Conservation (phyloP, 306 rosid species). For the Benincasa hispida region DNA sequence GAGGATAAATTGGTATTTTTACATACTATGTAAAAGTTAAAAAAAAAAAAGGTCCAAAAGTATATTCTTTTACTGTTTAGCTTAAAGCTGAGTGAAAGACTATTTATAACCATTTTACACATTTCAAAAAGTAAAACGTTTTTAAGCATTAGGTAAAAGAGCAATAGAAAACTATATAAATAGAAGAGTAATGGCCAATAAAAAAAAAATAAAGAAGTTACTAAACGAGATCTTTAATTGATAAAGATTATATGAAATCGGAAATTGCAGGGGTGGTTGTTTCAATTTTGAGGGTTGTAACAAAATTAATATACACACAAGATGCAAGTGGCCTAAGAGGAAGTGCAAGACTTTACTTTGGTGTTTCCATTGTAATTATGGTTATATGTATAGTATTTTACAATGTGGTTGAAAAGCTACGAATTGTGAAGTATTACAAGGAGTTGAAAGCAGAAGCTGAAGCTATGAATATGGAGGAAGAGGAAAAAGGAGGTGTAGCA, state of each 20-base stretch:
- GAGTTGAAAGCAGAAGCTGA: slow-evolving; percentile 38
- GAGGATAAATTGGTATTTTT: too few species aligned
- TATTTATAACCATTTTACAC: too few species aligned
- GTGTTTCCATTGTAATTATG: slow-evolving; percentile 47
- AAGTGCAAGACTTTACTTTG: slow-evolving; percentile 73
- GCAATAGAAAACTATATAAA: too few species aligned
- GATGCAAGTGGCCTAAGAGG: slow-evolving; percentile 50
- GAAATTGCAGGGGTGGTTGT: slow-evolving; percentile 69
- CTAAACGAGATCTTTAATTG: neutral
- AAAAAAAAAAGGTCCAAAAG: too few species aligned
- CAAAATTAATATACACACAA: slow-evolving; percentile 74
- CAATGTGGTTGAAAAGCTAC: slow-evolving; percentile 60
- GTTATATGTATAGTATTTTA: slow-evolving; percentile 46
- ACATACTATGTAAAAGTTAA: too few species aligned
- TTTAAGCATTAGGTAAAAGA: too few species aligned
- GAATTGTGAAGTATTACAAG: slow-evolving; percentile 58
- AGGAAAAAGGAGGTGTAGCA: slow-evolving; percentile 37
- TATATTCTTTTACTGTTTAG: too few species aligned
- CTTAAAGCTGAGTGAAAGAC: too few species aligned
- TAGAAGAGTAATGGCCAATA: too few species aligned
- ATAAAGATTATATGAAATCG: neutral
- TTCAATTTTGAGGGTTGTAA: slow-evolving; percentile 55
- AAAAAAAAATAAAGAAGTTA: too few species aligned
- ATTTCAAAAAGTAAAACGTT: too few species aligned
- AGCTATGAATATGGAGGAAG: slow-evolving; percentile 23